Evolutionary conservation across 768 basidiomycete genomes (phyloP).

Genomic region (Obba rivulosa): DNA sequence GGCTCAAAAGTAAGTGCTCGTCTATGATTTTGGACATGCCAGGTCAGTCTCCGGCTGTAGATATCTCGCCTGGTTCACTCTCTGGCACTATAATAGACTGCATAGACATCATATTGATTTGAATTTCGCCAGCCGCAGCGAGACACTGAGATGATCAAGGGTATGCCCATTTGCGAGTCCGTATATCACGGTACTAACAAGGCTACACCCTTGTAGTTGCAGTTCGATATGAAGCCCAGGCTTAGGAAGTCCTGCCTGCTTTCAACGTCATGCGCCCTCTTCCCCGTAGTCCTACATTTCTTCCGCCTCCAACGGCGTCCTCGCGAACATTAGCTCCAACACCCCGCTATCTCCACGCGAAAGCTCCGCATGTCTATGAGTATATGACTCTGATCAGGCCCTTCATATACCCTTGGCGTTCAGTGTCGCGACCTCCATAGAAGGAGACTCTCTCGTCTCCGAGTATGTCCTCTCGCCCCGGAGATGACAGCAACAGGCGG

Average conservation of each 20-base stretch:
- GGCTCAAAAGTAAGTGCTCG: too few species aligned
- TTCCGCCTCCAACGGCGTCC: neutral
- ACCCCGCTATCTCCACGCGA: neutral
- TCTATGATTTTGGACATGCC: too few species aligned
- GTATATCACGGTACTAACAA: neutral
- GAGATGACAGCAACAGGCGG: constrained; percentile 77
- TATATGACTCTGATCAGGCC: constrained; percentile 67
- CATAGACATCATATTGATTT: too few species aligned
- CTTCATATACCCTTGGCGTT: constrained; percentile 89
- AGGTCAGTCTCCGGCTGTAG: too few species aligned
- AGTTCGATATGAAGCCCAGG: constrained; percentile 33
- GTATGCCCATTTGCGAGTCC: constrained; percentile 9
- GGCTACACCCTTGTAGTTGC: neutral
- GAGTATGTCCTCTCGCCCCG: constrained; percentile 89
- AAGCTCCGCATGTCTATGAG: constrained; percentile 50
- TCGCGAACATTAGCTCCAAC: neutral
- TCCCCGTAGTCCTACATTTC: constrained; percentile 7
- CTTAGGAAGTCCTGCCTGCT: constrained; percentile 34
- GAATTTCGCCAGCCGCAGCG: too few species aligned
- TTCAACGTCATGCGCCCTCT: constrained; percentile 30
- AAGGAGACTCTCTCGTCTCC: constrained; percentile 75
- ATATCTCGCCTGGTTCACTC: too few species aligned
- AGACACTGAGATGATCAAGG: constrained; percentile 31
- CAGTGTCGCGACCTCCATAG: constrained; percentile 90
- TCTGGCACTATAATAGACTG: too few species aligned